These are phyloP conservation scores for Jamesozyma jinghongensis DNA, from an alignment of 805 yeast species.

Conservation along the genomic window DNA sequence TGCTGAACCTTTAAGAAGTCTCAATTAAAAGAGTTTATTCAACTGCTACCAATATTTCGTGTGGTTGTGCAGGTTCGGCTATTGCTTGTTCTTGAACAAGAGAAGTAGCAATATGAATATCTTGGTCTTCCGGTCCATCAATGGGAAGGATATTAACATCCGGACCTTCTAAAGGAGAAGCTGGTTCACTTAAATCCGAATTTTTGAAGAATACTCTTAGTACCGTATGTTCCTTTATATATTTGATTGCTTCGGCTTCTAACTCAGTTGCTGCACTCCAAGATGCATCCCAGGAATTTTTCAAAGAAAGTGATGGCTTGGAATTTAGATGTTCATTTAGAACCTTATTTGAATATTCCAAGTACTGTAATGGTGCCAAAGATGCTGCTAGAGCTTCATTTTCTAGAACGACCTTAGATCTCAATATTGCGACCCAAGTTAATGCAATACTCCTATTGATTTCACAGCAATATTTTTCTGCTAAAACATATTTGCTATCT, in stretches of 20 bases:
- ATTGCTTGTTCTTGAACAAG: neutral
- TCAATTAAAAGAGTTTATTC: too few species aligned
- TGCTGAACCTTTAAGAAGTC: too few species aligned
- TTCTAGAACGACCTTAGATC: constrained; percentile 18
- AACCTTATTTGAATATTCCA: constrained; percentile 32
- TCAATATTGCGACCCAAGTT: constrained; percentile 32
- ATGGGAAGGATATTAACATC: constrained; percentile 4
- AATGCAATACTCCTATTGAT: constrained; percentile 42
- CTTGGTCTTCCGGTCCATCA: neutral
- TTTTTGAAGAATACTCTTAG: neutral
- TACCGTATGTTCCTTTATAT: constrained; percentile 7
- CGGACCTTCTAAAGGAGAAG: neutral
- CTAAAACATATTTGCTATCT: constrained; percentile 33
- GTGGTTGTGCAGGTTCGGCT: neutral
- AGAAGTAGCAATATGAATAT: neutral
- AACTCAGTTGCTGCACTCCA: constrained; percentile 27
- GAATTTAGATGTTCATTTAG: constrained; percentile 34
- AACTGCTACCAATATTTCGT: constrained; percentile 3
- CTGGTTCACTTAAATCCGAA: neutral
- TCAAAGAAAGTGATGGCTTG: constrained; percentile 30
- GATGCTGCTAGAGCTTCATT: neutral
- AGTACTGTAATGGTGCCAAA: constrained; percentile 31
- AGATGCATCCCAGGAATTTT: constrained; percentile 28
- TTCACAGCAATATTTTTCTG: constrained; percentile 46
- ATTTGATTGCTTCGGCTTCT: constrained; percentile 23